Conservation (phyloP, 1,284 basidiomycete species). For the Apiotrichum laibachii region DNA sequence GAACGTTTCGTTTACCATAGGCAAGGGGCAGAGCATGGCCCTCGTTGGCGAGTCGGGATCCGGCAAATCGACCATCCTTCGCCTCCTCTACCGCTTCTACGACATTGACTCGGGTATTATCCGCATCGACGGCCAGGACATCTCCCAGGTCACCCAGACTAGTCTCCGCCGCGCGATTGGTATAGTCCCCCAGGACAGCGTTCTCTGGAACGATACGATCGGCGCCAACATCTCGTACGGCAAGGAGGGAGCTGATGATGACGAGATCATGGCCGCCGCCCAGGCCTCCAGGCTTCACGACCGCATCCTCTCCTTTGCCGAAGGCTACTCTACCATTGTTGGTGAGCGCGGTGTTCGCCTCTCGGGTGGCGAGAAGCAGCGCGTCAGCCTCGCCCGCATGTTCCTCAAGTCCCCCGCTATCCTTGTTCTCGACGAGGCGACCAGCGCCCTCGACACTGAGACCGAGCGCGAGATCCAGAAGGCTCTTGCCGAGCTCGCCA, state of each 20-base stretch:
- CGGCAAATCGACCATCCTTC: conserved; percentile 93
- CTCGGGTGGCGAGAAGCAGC: conserved; percentile 90
- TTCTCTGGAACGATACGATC: conserved; percentile 92
- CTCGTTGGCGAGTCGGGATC: conserved; percentile 95
- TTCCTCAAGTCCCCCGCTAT: conserved; percentile 91
- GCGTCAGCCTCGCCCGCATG: conserved; percentile 87
- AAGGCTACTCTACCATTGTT: conserved; percentile 79
- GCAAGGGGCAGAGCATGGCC: conserved; percentile 91
- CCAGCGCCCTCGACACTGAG: conserved; percentile 87
- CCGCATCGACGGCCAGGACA: conserved; percentile 72
- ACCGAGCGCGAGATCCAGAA: conserved; percentile 63
- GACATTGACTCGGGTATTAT: conserved; percentile 77
- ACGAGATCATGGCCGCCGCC: conserved; percentile 81
- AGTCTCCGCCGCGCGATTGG: conserved; percentile 79
- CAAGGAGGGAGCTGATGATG: conserved; percentile 76
- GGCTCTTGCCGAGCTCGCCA: conserved; percentile 61
- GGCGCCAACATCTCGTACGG: conserved; percentile 95
- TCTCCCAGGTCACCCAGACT: conserved; percentile 68
- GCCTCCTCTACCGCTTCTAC: conserved; percentile 92
- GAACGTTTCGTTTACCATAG: conserved; percentile 81
- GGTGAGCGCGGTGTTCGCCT: conserved; percentile 97
- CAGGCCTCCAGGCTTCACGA: conserved; percentile 81
- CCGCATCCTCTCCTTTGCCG: conserved; percentile 74
- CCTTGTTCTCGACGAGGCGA: conserved; percentile 95
- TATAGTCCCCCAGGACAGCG: conserved; percentile 96